Evolutionary conservation across 2,329 filamentous ascomycete species (phyloP).

Genomic region (Cercospora citrullina): DNA sequence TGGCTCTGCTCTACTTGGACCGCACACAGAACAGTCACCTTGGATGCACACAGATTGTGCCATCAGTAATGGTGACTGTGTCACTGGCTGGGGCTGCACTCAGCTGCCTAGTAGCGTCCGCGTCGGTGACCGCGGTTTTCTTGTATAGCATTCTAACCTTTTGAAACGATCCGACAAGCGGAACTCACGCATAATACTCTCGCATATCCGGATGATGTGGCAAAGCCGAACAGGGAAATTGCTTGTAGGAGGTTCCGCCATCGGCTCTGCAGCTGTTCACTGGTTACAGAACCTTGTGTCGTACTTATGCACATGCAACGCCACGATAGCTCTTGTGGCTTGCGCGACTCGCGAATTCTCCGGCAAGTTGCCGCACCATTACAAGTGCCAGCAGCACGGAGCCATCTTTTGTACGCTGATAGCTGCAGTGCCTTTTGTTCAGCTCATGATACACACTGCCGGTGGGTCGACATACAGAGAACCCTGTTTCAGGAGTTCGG

Average conservation of each 20-base stretch:
- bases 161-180: neutral
- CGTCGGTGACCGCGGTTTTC: neutral
- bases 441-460: neutral
- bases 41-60: neutral
- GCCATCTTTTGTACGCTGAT: neutral
- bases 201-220: neutral
- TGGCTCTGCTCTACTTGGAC: neutral
- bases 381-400: neutral
- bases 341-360: neutral
- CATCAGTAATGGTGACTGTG: neutral
- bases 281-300: neutral
- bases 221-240: neutral
- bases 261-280: neutral
- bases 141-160: neutral
- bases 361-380: neutral
- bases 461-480: neutral
- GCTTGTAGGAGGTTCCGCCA: conserved; percentile 4
- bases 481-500: neutral
- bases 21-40: neutral
- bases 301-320: neutral
- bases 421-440: neutral
- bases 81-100: neutral
- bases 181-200: neutral
- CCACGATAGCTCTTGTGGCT: neutral
- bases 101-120: neutral